phyloP scores from a whole-genome alignment of 352 stramenopile species.

The Globisporangium spinosum region DNA sequence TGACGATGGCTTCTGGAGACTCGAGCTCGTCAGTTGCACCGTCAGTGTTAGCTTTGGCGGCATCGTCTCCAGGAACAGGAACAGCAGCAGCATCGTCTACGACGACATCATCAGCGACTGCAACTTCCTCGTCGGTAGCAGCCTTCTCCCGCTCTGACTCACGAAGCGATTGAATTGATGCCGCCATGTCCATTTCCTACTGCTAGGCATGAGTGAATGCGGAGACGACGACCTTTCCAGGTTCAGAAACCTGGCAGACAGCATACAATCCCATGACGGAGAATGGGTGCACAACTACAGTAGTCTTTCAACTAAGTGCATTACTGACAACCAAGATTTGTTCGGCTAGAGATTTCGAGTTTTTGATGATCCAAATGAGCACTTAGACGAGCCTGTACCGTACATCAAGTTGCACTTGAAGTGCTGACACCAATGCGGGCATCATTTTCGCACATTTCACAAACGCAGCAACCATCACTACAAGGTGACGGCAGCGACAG shows the following conservation, averaged over 20 bases:
- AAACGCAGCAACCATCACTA: background rate
- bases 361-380: background rate
- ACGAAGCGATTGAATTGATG: background rate
- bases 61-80: background rate
- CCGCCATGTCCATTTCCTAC: background rate
- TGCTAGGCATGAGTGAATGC: background rate
- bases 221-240: background rate
- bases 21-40: background rate
- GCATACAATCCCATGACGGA: background rate
- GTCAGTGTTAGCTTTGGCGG: background rate
- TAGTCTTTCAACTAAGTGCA: background rate
- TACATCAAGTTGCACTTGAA: conserved; percentile 2
- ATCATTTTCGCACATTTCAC: background rate
- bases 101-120: too few species aligned
- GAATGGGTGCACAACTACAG: background rate
- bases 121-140: background rate
- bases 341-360: background rate
- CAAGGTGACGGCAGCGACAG: background rate
- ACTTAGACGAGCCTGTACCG: background rate
- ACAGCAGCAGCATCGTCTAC: background rate
- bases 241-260: background rate
- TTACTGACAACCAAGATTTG: background rate
- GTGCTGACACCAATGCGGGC: background rate
- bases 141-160: background rate
- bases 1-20: conserved; percentile 7